Conservation (phyloP, 2,329 filamentous ascomycete species). For the Falciphora oryzae region DNA sequence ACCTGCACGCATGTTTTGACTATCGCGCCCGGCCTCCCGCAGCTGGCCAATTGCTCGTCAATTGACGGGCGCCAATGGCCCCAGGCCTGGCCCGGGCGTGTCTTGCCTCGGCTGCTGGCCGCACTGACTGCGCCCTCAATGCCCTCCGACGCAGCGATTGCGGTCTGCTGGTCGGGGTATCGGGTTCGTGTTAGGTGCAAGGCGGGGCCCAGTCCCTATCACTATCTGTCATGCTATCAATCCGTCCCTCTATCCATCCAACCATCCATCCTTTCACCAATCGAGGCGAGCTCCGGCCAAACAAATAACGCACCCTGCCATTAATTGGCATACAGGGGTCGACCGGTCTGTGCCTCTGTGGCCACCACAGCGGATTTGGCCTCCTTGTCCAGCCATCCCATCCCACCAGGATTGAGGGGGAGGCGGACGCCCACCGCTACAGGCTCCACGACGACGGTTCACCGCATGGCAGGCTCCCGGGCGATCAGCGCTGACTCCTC, state of each 20-base stretch:
- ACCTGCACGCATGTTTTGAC: too few species aligned
- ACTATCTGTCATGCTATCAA: conserved; percentile 1
- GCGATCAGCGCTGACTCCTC: not conserved
- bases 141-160: too few species aligned
- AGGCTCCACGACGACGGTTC: not conserved
- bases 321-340: not conserved
- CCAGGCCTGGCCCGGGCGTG: not conserved
- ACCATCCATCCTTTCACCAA: too few species aligned
- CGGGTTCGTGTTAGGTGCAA: not conserved
- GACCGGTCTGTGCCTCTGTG: not conserved
- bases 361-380: not conserved
- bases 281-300: not conserved
- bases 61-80: too few species aligned
- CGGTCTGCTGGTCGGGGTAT: not conserved
- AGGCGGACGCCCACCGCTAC: not conserved
- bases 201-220: not conserved
- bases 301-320: not conserved
- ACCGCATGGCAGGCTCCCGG: not conserved
- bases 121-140: too few species aligned
- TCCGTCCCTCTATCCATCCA: not conserved
- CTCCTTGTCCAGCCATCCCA: not conserved
- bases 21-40: not conserved
- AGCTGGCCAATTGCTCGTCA: not conserved
- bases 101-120: not conserved
- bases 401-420: not conserved